phyloP scores from a whole-genome alignment of 495 filamentous ascomycete species.

The Hypoxylon fuscum region DNA sequence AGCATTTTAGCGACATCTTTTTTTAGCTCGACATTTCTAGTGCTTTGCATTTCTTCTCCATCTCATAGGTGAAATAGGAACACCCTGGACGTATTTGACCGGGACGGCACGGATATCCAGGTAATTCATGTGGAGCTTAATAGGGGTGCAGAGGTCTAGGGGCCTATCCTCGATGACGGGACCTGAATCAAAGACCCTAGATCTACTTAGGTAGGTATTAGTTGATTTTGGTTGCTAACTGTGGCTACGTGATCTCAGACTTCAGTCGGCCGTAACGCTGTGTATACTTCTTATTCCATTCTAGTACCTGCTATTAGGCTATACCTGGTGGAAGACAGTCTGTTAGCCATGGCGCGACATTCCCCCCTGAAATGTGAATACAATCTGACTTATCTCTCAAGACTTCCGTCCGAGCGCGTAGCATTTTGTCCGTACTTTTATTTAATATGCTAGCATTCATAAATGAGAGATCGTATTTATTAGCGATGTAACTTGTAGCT shows the following conservation, averaged over 20 bases:
- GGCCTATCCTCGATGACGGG: neutral
- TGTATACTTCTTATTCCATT: too few species aligned
- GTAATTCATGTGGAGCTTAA: slow-evolving; percentile 4
- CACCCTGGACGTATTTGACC: neutral
- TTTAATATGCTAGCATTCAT: too few species aligned
- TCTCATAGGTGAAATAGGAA: neutral
- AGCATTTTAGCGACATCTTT: neutral
- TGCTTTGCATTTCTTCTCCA: neutral
- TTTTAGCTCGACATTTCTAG: neutral
- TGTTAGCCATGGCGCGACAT: too few species aligned
- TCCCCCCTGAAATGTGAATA: too few species aligned
- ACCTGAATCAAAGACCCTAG: slow-evolving; percentile 6
- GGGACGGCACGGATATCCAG: neutral
- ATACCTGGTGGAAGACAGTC: too few species aligned
- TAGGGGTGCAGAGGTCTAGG: slow-evolving; percentile 6
- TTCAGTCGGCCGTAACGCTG: neutral
- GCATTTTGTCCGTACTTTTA: too few species aligned
- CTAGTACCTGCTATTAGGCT: too few species aligned
- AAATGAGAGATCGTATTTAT: too few species aligned
- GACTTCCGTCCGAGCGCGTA: too few species aligned
- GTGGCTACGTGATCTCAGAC: neutral
- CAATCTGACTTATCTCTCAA: too few species aligned
- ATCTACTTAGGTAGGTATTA: neutral
- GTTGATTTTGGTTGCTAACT: neutral
- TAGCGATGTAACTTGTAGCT: too few species aligned